Evolutionary conservation across 768 basidiomycete species (phyloP).

Genomic region (Lactarius indigo): DNA sequence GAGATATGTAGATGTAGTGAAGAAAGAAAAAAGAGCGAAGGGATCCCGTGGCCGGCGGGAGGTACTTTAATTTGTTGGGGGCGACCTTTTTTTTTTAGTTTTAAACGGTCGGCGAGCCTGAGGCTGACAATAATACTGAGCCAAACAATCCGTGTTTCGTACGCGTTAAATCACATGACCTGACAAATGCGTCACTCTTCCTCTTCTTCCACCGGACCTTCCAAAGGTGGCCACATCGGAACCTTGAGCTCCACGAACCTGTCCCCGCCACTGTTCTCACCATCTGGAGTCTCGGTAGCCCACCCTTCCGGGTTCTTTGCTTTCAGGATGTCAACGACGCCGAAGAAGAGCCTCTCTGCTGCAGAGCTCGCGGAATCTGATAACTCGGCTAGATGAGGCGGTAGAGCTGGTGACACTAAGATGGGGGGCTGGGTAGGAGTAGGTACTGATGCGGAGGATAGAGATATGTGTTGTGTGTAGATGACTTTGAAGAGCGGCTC

Average conservation of each 20-base stretch:
- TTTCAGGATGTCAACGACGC: constrained; percentile 17
- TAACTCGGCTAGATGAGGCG: constrained; percentile 9
- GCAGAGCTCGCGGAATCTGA: constrained; percentile 22
- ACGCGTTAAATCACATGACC: constrained; percentile 22
- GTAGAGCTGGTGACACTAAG: constrained; percentile 14
- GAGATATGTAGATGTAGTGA: constrained; percentile 13
- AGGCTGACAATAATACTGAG: not conserved
- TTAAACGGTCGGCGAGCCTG: constrained; percentile 6
- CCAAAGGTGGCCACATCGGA: constrained; percentile 22
- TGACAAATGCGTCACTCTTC: not conserved
- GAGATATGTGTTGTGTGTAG: constrained; percentile 16
- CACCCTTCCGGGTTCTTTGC: constrained; percentile 15
- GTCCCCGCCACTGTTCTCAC: constrained; percentile 12
- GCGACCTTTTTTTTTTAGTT: not conserved
- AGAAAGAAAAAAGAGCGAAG: not conserved
- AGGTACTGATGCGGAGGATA: not conserved
- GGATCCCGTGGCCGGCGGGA: constrained; percentile 10
- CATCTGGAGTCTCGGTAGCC: constrained; percentile 1
- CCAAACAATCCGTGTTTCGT: constrained; percentile 12
- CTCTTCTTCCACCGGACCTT: constrained; percentile 18
- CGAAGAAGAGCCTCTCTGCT: constrained; percentile 24
- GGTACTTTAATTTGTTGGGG: constrained; percentile 6
- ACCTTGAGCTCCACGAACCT: constrained; percentile 24
- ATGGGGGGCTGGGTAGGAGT: not conserved
- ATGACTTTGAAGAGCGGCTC: constrained; percentile 20